Percentiles rank a stretch among this genome's conserved stretches.
These are phyloP conservation scores for Scedosporium aurantiacum DNA, from an alignment of 2,329 filamentous ascomycete species.

Conservation along the genomic window DNA sequence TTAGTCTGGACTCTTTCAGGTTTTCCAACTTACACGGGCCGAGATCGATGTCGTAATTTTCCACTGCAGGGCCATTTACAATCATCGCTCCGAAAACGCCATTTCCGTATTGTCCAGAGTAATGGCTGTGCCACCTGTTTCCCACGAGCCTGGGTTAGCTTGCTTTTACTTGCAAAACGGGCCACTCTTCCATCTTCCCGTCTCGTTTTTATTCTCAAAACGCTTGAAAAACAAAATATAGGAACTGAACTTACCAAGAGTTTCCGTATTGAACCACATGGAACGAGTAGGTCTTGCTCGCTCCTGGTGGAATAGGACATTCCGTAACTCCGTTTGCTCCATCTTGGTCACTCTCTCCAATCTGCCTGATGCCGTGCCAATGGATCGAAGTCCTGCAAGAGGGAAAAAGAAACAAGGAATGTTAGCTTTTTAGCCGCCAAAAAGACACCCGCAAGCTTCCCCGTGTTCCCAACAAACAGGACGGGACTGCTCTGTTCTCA, in stretches of 20 bases:
- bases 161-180: slow-evolving; percentile 34
- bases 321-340: slow-evolving; percentile 35
- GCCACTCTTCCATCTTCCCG: slow-evolving; percentile 9
- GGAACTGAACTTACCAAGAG: slow-evolving; percentile 5
- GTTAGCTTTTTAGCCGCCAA: slow-evolving; percentile 4
- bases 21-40: slow-evolving; percentile 21
- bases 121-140: slow-evolving; percentile 36
- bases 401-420: background rate
- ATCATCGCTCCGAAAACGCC: slow-evolving; percentile 52
- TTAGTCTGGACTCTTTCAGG: background rate
- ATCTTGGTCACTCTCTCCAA: slow-evolving; percentile 20
- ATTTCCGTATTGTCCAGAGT: slow-evolving; percentile 44
- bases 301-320: slow-evolving; percentile 27
- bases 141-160: background rate
- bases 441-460: background rate
- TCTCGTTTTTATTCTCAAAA: background rate
- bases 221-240: background rate
- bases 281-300: slow-evolving; percentile 24
- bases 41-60: slow-evolving; percentile 49
- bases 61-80: slow-evolving; percentile 39
- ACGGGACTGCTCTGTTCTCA: background rate
- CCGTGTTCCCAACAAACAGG: background rate
- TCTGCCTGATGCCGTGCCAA: slow-evolving; percentile 8
- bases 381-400: slow-evolving; percentile 6
- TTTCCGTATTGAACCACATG: slow-evolving; percentile 29